These are phyloP conservation scores for Aureobasidium sp. DNA, from an alignment of 2,329 filamentous ascomycete genomes.

Conservation along the genomic window DNA sequence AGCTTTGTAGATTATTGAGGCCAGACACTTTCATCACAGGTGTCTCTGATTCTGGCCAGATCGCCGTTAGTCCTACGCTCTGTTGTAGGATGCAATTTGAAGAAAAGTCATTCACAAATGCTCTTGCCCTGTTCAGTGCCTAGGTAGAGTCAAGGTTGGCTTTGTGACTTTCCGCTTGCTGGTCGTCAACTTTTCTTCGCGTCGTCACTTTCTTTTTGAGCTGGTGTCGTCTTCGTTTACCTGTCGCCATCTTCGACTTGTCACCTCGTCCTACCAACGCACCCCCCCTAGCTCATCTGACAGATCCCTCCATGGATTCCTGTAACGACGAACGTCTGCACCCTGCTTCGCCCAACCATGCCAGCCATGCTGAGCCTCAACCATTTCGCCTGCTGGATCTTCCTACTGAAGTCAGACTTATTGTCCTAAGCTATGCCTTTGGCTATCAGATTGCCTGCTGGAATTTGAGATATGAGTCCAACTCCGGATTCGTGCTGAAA, in stretches of 20 bases:
- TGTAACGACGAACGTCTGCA: neutral
- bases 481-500: neutral
- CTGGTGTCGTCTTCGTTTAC: neutral
- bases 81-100: conserved; percentile 13
- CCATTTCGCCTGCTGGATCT: neutral
- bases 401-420: neutral
- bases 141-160: neutral
- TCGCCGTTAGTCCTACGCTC: conserved; percentile 11
- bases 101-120: conserved; percentile 6
- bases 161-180: neutral
- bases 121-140: neutral
- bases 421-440: neutral
- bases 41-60: conserved; percentile 2
- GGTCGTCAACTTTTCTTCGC: neutral
- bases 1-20: conserved; percentile 12
- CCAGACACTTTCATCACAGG: neutral
- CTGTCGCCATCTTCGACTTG: neutral
- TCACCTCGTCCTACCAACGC: neutral
- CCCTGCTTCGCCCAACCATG: neutral
- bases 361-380: neutral
- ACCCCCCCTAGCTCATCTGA: neutral
- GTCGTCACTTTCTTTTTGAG: neutral
- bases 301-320: too few relatives aligned
- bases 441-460: neutral
- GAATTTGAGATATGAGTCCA: neutral